These are phyloP conservation scores for Elongisporangium undulatum DNA, from an alignment of 352 stramenopile species.

Conservation along the genomic window DNA sequence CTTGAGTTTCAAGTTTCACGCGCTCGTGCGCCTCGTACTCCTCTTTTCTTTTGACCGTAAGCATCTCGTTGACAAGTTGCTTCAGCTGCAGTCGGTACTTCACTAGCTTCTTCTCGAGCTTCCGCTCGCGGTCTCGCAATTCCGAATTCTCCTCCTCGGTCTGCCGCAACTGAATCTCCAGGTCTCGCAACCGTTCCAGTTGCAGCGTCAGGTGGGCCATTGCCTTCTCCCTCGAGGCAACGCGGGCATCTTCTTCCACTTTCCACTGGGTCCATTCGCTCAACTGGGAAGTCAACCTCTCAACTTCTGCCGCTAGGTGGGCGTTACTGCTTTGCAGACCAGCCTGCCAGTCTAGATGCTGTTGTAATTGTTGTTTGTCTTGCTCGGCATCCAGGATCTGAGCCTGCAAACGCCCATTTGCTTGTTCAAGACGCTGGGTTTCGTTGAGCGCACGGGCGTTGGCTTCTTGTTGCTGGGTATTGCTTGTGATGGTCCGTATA, in stretches of 20 bases:
- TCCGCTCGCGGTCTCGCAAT: slow-evolving; percentile 6
- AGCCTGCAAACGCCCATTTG: too few species aligned
- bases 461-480: background rate
- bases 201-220: slow-evolving; percentile 6
- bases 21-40: slow-evolving; percentile 20
- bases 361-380: too few species aligned
- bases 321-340: too few species aligned
- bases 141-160: slow-evolving; percentile 11
- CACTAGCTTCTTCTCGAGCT: slow-evolving; percentile 23
- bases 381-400: too few species aligned
- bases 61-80: slow-evolving; percentile 14
- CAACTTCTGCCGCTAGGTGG: too few species aligned
- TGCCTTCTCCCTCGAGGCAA: slow-evolving; percentile 4
- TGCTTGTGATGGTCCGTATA: background rate
- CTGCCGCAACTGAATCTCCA: slow-evolving; percentile 13
- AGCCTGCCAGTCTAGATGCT: too few species aligned
- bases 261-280: slow-evolving; percentile 1
- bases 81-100: slow-evolving; percentile 27
- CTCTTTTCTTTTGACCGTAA: slow-evolving; percentile 8
- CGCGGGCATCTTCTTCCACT: slow-evolving; percentile 1
- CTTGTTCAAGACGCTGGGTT: slow-evolving; percentile 1
- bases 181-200: slow-evolving; percentile 14
- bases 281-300: background rate
- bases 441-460: slow-evolving; percentile 1
- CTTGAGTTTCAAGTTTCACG: slow-evolving; percentile 18